Conservation (phyloP, 108 stramenopile species). For the Asterionellopsis glacialis region DNA sequence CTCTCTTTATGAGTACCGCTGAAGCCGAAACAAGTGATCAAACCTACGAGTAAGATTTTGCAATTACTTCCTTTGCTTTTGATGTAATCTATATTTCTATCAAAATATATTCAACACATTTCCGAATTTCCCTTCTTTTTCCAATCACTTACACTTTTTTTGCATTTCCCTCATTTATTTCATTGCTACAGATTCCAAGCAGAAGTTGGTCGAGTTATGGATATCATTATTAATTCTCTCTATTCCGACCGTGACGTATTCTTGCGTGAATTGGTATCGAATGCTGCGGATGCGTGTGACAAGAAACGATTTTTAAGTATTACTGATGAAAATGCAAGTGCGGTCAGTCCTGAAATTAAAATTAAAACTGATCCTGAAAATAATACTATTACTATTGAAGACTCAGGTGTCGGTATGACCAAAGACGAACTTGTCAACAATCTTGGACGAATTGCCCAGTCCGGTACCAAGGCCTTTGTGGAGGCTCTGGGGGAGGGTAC, state of each 20-base stretch:
- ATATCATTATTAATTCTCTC: constrained; percentile 97
- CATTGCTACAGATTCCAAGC: constrained; percentile 73
- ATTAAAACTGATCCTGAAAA: constrained; percentile 65
- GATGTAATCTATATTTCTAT: too few species aligned
- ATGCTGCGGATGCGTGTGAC: constrained; percentile 96
- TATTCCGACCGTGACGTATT: constrained; percentile 81
- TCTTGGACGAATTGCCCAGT: constrained; percentile 93
- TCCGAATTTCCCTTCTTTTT: too few species aligned
- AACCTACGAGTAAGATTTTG: constrained; percentile 57
- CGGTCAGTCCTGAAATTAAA: constrained; percentile 57
- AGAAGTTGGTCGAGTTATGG: constrained; percentile 95
- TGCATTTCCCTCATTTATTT: background rate
- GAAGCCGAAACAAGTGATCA: constrained; percentile 27
- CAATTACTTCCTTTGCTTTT: too few species aligned
- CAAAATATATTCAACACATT: too few species aligned
- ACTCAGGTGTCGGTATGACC: constrained; percentile 96
- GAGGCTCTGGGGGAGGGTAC: constrained; percentile 82
- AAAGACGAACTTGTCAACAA: constrained; percentile 92
- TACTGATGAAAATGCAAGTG: constrained; percentile 30
- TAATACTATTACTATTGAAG: constrained; percentile 91
- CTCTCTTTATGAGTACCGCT: constrained; percentile 21
- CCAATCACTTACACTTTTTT: background rate
- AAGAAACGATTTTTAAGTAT: constrained; percentile 96
- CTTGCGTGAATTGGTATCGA: constrained; percentile 86
- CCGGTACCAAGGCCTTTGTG: constrained; percentile 83